A percentile compares a stretch with the other conserved stretches of the same genome.
These are phyloP conservation scores for Nidularia sp. DNA, from an alignment of 768 basidiomycete species.

Conservation along the genomic window DNA sequence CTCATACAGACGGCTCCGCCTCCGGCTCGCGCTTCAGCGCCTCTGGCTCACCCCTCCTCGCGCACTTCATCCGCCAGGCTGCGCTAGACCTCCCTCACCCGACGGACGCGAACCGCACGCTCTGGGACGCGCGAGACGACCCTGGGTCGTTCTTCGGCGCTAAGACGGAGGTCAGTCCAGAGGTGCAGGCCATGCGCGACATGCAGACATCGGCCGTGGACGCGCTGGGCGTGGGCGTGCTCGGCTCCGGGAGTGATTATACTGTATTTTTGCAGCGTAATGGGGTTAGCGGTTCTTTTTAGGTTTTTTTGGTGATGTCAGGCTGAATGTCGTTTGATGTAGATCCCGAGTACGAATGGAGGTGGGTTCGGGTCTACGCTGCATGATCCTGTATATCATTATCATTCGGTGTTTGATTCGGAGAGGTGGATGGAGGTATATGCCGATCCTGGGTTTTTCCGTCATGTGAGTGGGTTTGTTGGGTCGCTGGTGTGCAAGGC, in stretches of 20 bases:
- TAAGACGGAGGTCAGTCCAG: conserved; percentile 26
- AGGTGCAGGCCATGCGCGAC: conserved; percentile 23
- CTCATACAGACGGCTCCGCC: conserved; percentile 48
- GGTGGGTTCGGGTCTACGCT: conserved; percentile 31
- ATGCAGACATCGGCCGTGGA: conserved; percentile 21
- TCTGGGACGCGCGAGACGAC: conserved; percentile 78
- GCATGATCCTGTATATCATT: conserved; percentile 71
- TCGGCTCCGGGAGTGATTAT: conserved; percentile 90
- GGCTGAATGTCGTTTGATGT: neutral
- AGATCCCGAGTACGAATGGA: conserved; percentile 41
- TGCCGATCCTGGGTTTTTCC: conserved; percentile 73
- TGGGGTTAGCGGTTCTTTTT: conserved; percentile 25
- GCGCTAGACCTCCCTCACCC: conserved; percentile 77
- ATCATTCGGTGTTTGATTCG: conserved; percentile 73
- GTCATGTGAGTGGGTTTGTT: conserved; percentile 47
- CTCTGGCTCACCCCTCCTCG: conserved; percentile 74
- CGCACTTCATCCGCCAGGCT: conserved; percentile 63
- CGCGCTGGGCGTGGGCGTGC: conserved; percentile 25
- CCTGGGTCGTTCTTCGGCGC: conserved; percentile 42
- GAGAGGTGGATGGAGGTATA: conserved; percentile 71
- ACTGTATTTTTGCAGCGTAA: conserved; percentile 86
- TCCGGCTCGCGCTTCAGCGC: conserved; percentile 55
- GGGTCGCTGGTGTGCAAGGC: neutral
- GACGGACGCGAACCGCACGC: conserved; percentile 51
- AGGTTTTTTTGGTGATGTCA: neutral